phyloP scores from a whole-genome alignment of 1,284 basidiomycete species.

The Ceratobasidium sp. region DNA sequence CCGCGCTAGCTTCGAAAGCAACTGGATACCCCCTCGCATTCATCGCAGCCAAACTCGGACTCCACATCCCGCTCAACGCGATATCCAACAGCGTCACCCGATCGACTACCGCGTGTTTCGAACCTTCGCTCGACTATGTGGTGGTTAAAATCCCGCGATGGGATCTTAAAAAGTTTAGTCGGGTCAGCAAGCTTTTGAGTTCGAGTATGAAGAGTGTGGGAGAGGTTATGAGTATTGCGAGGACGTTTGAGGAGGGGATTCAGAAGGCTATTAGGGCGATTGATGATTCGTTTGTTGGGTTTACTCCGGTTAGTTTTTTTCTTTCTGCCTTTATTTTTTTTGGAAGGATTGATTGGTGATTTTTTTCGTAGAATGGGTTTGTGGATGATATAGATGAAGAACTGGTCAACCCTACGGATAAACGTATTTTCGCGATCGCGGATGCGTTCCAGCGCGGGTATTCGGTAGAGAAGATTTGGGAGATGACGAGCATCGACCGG shows the following conservation, averaged over 20 bases:
- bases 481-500: conserved; percentile 97
- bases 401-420: conserved; percentile 89
- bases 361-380: conserved; percentile 74
- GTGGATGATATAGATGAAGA: conserved; percentile 89
- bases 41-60: conserved; percentile 97
- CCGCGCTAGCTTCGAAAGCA: conserved; percentile 97
- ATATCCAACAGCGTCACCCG: conserved; percentile 98
- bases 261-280: conserved; percentile 98
- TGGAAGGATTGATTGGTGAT: neutral
- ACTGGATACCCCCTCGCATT: conserved; percentile 98
- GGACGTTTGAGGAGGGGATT: conserved; percentile 98
- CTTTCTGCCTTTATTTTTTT: neutral
- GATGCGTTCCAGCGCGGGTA: conserved; percentile 91
- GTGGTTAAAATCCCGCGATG: conserved; percentile 99
- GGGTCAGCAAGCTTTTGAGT: conserved; percentile 88
- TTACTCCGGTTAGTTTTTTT: conserved; percentile 75
- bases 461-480: conserved; percentile 94
- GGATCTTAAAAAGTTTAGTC: conserved; percentile 98
- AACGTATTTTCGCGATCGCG: conserved; percentile 91
- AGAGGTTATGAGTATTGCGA: conserved; percentile 98
- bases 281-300: conserved; percentile 94
- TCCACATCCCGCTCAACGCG: conserved; percentile 96
- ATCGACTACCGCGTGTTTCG: conserved; percentile 96
- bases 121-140: conserved; percentile 96
- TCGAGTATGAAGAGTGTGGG: conserved; percentile 99